Percentiles rank a stretch among this genome's conserved stretches.
These are phyloP conservation scores for Sarocladium kiliense DNA, from an alignment of 2,329 filamentous ascomycete species.

Conservation along the genomic window DNA sequence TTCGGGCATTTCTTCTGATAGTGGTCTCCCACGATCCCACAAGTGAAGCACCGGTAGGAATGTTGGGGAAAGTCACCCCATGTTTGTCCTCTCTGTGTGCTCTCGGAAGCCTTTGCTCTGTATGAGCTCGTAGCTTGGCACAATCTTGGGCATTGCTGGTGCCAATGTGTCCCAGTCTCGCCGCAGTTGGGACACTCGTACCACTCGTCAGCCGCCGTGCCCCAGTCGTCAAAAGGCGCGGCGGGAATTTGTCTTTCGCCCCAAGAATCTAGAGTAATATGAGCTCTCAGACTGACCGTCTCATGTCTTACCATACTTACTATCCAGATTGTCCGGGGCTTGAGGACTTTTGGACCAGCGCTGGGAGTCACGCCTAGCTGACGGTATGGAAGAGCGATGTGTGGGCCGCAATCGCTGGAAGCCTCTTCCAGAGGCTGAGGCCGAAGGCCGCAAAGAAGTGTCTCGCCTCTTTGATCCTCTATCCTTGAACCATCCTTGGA, in stretches of 20 bases:
- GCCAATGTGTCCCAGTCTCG: not conserved
- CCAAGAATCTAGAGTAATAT: not conserved
- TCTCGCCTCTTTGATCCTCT: not conserved
- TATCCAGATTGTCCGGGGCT: not conserved
- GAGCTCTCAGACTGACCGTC: not conserved
- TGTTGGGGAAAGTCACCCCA: not conserved
- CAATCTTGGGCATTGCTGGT: not conserved
- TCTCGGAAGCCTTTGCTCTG: not conserved
- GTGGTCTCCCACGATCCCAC: not conserved
- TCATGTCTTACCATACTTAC: not conserved
- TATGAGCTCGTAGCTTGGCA: not conserved
- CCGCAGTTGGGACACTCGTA: constrained; percentile 2
- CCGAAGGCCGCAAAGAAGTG: not conserved
- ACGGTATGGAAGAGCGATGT: not conserved
- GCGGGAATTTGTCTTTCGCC: not conserved
- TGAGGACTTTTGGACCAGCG: not conserved
- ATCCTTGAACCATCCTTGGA: not conserved
- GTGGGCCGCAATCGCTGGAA: not conserved
- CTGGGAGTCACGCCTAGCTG: not conserved
- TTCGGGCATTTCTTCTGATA: not conserved
- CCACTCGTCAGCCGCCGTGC: not conserved
- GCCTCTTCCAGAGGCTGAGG: not conserved
- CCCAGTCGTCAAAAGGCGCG: not conserved
- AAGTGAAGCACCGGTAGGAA: not conserved
- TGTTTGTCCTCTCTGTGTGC: no score